Percentiles rank a stretch among this genome's conserved stretches.
phyloP scores from a whole-genome alignment of 768 basidiomycete genomes.

The Termitomyces sp. region DNA sequence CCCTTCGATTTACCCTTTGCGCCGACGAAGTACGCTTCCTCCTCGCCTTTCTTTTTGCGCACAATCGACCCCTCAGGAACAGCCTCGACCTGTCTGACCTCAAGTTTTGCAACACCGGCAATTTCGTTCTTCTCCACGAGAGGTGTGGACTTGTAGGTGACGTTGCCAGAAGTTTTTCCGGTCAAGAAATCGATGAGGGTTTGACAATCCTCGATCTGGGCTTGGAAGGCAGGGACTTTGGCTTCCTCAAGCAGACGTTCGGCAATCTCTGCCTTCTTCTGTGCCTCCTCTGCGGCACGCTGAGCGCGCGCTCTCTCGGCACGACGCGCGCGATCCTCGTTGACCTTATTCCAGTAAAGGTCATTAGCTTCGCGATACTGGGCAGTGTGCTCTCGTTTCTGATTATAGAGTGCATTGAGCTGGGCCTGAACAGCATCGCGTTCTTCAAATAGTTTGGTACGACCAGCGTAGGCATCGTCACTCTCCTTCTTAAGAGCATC shows the following conservation, averaged over 20 bases:
- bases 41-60: slow-evolving; percentile 92
- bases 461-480: slow-evolving; percentile 79
- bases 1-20: slow-evolving; percentile 66
- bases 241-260: slow-evolving; percentile 89
- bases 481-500: slow-evolving; percentile 83
- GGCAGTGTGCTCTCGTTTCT: slow-evolving; percentile 72
- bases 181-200: slow-evolving; percentile 85
- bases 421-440: slow-evolving; percentile 69
- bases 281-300: slow-evolving; percentile 71
- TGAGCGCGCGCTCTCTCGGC: slow-evolving; percentile 75
- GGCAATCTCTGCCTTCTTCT: slow-evolving; percentile 76
- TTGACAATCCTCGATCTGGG: slow-evolving; percentile 94
- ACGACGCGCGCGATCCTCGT: slow-evolving; percentile 83
- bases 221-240: slow-evolving; percentile 81
- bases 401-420: slow-evolving; percentile 65
- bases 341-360: slow-evolving; percentile 75
- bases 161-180: slow-evolving; percentile 52
- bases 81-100: slow-evolving; percentile 79
- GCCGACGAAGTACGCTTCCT: slow-evolving; percentile 76
- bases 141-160: slow-evolving; percentile 37
- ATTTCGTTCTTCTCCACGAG: slow-evolving; percentile 41
- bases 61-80: slow-evolving; percentile 64
- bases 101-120: slow-evolving; percentile 72
- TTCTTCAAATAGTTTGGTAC: slow-evolving; percentile 84
- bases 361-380: slow-evolving; percentile 82